Percentiles rank a stretch among this genome's conserved stretches.
These are phyloP conservation scores for Talaromyces liani DNA, from an alignment of 495 filamentous ascomycete genomes.

Conservation along the genomic window DNA sequence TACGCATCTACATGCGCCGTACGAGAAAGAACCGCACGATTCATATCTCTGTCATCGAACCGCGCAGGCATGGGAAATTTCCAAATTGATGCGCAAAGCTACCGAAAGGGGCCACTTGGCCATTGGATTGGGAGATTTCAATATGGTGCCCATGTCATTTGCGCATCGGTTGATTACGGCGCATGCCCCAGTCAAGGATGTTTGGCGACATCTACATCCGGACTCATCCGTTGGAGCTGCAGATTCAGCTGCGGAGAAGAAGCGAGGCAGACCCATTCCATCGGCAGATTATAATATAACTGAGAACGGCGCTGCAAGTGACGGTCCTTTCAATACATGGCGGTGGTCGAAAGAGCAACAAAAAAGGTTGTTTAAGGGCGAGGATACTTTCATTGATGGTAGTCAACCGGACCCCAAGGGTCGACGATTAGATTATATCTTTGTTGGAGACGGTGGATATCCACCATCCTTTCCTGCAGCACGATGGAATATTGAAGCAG, in stretches of 20 bases:
- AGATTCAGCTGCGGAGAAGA: conserved; percentile 52
- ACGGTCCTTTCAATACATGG: conserved; percentile 86
- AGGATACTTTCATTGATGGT: conserved; percentile 46
- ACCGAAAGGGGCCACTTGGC: conserved; percentile 78
- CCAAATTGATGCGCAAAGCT: conserved; percentile 81
- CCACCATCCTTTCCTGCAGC: conserved; percentile 22
- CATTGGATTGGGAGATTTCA: conserved; percentile 86
- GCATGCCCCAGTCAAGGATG: conserved; percentile 71
- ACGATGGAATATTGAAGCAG: conserved; percentile 60
- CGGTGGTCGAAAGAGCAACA: conserved; percentile 65
- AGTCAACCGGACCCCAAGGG: conserved; percentile 61
- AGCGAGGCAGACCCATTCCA: conserved; percentile 44
- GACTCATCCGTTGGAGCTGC: conserved; percentile 69
- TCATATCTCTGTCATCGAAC: conserved; percentile 85
- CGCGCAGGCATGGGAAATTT: conserved; percentile 95
- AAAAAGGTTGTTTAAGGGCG: conserved; percentile 51
- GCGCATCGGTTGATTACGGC: conserved; percentile 78
- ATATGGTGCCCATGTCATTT: conserved; percentile 83
- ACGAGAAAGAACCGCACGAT: conserved; percentile 71
- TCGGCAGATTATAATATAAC: conserved; percentile 67
- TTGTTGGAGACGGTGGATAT: conserved; percentile 48
- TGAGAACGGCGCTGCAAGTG: conserved; percentile 82
- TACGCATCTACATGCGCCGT: conserved; percentile 90
- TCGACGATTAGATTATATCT: conserved; percentile 94
- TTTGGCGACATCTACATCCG: conserved; percentile 74